Evolutionary conservation across 2,329 filamentous ascomycete genomes (phyloP), one percentile per base, ranked within the genome.

Genomic region (Huntiella abstrusa): DNA sequence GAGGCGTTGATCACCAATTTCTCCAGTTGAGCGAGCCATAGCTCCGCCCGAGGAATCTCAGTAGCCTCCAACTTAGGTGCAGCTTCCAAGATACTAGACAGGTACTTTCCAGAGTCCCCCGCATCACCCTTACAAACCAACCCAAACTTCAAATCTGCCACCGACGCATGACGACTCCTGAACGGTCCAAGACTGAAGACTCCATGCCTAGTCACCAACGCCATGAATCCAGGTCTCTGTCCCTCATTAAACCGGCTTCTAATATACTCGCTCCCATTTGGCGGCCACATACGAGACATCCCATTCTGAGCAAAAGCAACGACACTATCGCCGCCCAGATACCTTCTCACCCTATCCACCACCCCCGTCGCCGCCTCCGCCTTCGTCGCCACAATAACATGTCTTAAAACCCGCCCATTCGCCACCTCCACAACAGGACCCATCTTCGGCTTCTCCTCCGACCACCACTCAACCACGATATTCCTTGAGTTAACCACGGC

Each of bases 291-390:
- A 52, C 65, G 68, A 32, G 83, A 86, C 75, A 95, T 81, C 41
- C 88, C 88, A 55, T 94, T 94, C 55, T 95, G 87, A 17, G 84
- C 64, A 55, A 95, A 83, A 10, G 80, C 68, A n/a, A 95, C 73
- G 0, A 83, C 81, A n/a, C 78, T 83, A 3, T 68, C 60, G 3
- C 63, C 59, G 51, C 75, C 69, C 2, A 77, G 69, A 45, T 93
- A 73, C 1, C 71, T 61, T 5, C 71, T 64, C 11, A 94, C 60
- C 13, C 64, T 58, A 44, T 69, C 66, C 4, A 69, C 61, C 36
- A 82, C 79, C 1, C 69, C 63, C n/a, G 83, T 59, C 0, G 83
- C 82, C 34, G 73, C 63, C 2, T 73, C 64, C 0, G 85, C 74
- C 60, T 94, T 95, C 28, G 80, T 83, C 2, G 82, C 71, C 17